These are phyloP conservation scores for Asterochloris erici DNA, from an alignment of 139 green algal genomes.

Conservation along the genomic window DNA sequence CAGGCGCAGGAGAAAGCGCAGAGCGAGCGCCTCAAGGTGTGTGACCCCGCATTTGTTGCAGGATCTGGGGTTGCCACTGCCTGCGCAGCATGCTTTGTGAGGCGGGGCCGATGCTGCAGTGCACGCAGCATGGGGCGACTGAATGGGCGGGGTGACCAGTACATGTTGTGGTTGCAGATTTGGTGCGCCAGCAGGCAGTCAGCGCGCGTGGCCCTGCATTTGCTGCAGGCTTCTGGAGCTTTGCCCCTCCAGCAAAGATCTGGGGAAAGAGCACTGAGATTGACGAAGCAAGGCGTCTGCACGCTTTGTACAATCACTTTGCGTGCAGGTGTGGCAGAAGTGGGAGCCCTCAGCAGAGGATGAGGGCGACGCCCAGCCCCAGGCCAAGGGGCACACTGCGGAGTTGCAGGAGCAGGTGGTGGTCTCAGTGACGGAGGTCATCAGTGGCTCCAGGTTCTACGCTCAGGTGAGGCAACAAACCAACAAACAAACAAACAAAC, in stretches of 20 bases:
- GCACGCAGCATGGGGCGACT: too few species aligned
- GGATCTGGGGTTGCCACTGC: too few species aligned
- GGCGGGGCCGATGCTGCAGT: too few species aligned
- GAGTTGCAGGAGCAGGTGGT: conserved; percentile 24
- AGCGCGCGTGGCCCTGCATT: background rate
- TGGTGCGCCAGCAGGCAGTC: background rate
- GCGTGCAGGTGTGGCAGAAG: conserved; percentile 56
- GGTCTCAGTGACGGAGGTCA: conserved; percentile 85
- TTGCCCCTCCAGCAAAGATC: too few species aligned
- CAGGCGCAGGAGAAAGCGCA: conserved; percentile 71
- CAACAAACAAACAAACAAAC: too few species aligned
- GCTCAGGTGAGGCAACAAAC: conserved; percentile 29
- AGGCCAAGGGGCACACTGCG: conserved; percentile 4
- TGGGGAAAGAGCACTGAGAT: too few species aligned
- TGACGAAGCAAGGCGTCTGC: too few species aligned
- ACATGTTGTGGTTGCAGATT: too few species aligned
- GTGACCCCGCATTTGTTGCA: background rate
- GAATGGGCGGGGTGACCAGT: too few species aligned
- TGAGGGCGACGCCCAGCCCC: background rate
- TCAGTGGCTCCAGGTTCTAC: conserved; percentile 71
- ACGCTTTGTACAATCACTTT: background rate
- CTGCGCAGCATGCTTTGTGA: too few species aligned
- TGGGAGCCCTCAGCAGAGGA: conserved; percentile 26
- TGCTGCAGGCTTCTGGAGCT: background rate
- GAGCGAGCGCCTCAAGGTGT: conserved; percentile 60